A percentile compares a stretch with the other conserved stretches of the same genome.
These are phyloP conservation scores for Darksidea phi DNA, from an alignment of 495 filamentous ascomycete species.

Conservation along the genomic window DNA sequence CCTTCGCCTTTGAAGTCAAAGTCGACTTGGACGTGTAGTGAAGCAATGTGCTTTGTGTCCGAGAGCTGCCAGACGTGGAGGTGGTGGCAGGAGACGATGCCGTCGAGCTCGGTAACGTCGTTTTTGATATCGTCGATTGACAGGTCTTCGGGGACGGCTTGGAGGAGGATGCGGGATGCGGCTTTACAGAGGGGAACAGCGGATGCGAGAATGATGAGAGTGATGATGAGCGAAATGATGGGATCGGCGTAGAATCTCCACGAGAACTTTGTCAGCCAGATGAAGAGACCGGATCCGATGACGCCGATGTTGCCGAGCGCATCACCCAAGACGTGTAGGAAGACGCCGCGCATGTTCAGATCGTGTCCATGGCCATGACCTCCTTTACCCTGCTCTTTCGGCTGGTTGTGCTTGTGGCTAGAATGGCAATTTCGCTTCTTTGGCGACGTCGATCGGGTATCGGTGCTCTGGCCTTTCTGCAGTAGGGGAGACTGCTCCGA, in stretches of 20 bases:
- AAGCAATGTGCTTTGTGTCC: conserved; percentile 88
- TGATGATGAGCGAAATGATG: conserved; percentile 89
- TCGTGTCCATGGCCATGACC: conserved; percentile 78
- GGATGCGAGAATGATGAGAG: conserved; percentile 85
- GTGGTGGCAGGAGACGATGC: conserved; percentile 87
- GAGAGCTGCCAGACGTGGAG: conserved; percentile 97
- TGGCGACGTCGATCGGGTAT: conserved; percentile 33
- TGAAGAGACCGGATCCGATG: conserved; percentile 85
- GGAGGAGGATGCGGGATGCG: conserved; percentile 88
- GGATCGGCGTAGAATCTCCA: conserved; percentile 85
- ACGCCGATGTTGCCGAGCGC: conserved; percentile 96
- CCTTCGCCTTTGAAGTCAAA: conserved; percentile 70
- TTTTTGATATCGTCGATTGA: conserved; percentile 85
- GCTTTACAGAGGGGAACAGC: conserved; percentile 91
- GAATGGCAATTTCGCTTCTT: conserved; percentile 49
- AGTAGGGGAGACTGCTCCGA: conserved; percentile 36
- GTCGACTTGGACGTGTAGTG: conserved; percentile 84
- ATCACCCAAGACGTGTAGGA: conserved; percentile 94
- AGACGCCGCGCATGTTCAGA: conserved; percentile 96
- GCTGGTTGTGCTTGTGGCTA: conserved; percentile 78
- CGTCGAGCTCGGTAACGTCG: conserved; percentile 80
- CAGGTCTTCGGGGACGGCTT: conserved; percentile 86
- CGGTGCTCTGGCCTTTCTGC: conserved; percentile 24
- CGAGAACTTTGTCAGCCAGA: conserved; percentile 75
- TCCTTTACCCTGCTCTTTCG: conserved; percentile 58